These are phyloP conservation scores for Mucor lusitanicus DNA, from an alignment of 371 early-diverging fungal species.

Conservation along the genomic window DNA sequence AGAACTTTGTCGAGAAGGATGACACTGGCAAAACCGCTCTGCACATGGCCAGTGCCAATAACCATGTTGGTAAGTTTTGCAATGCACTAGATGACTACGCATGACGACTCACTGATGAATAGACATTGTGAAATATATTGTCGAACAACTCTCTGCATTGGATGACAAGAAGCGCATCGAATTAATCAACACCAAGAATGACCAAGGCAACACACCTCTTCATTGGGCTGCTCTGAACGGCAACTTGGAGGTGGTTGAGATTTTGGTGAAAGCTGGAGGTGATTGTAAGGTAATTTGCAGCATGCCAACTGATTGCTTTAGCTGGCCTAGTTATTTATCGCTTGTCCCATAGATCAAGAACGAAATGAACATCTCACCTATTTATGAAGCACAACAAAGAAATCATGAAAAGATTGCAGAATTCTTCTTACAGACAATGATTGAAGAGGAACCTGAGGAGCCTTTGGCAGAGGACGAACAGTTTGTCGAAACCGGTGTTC, in stretches of 20 bases:
- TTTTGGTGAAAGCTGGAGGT: constrained; percentile 60
- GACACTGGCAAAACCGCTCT: constrained; percentile 75
- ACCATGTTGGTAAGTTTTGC: constrained; percentile 60
- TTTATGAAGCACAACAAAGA: constrained; percentile 68
- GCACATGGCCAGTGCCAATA: constrained; percentile 87
- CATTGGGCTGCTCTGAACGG: constrained; percentile 92
- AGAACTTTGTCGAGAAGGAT: constrained; percentile 38
- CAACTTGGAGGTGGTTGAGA: constrained; percentile 64
- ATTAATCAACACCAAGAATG: constrained; percentile 62
- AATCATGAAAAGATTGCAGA: constrained; percentile 68
- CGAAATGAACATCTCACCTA: constrained; percentile 56
- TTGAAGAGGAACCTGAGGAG: constrained; percentile 55
- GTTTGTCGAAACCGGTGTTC: constrained; percentile 46
- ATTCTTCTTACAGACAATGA: constrained; percentile 61
- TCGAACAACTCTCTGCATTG: constrained; percentile 36
- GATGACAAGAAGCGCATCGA: constrained; percentile 19
- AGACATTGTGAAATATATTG: constrained; percentile 60
- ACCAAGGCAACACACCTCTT: constrained; percentile 79
- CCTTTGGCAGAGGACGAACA: constrained; percentile 52
- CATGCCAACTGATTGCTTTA: constrained; percentile 1
- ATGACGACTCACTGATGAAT: not conserved
- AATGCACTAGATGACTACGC: not conserved
- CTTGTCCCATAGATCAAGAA: constrained; percentile 58
- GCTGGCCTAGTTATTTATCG: not conserved
- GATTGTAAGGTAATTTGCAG: constrained; percentile 59